Conservation (phyloP, 805 yeast species). For the Yarrowia deformans region DNA sequence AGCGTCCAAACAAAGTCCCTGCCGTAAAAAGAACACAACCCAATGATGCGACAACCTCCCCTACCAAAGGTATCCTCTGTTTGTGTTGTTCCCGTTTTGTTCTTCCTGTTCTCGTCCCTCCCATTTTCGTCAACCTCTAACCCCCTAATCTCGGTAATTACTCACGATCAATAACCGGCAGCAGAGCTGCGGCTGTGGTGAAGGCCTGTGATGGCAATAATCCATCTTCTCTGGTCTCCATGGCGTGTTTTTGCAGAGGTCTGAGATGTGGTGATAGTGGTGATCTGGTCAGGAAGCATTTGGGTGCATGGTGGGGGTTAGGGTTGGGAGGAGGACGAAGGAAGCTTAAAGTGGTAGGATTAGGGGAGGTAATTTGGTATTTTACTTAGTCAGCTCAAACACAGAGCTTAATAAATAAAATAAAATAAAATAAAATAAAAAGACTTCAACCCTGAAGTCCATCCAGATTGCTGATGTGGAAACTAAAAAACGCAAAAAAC, state of each 20-base stretch:
- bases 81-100: too few species aligned
- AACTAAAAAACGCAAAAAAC: too few species aligned
- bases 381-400: too few species aligned
- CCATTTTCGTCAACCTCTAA: neutral
- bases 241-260: neutral
- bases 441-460: too few species aligned
- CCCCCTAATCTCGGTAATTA: neutral
- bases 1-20: too few species aligned
- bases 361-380: neutral
- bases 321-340: neutral
- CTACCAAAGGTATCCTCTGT: too few species aligned
- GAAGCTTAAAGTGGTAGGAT: neutral
- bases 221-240: slow-evolving; percentile 42
- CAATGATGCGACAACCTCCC: too few species aligned
- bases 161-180: slow-evolving; percentile 54
- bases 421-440: too few species aligned
- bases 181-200: slow-evolving; percentile 55
- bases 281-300: slow-evolving; percentile 5
- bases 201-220: slow-evolving; percentile 54
- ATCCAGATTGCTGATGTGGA: too few species aligned
- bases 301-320: slow-evolving; percentile 28
- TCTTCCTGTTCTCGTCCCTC: neutral
- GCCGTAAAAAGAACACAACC: too few species aligned
- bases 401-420: too few species aligned
- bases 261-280: slow-evolving; percentile 7